These are phyloP conservation scores for Lachnellula cervina DNA, from an alignment of 2,329 filamentous ascomycete genomes.

Conservation along the genomic window DNA sequence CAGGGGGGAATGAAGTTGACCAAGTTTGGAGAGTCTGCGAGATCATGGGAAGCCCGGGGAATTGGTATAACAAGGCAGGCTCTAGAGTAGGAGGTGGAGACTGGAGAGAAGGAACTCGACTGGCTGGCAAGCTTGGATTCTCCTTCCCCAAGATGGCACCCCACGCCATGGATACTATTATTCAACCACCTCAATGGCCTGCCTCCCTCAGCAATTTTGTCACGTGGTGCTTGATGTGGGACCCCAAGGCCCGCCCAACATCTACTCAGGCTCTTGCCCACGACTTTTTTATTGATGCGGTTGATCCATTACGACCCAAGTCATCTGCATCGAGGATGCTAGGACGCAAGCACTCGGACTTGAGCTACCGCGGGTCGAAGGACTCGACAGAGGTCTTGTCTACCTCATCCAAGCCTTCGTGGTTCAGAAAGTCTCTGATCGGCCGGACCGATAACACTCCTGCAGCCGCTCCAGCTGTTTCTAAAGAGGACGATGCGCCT, in stretches of 20 bases:
- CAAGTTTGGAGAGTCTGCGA: conserved; percentile 99
- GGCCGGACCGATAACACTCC: conserved; percentile 68
- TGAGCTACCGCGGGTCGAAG: conserved; percentile 62
- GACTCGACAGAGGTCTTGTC: conserved; percentile 54
- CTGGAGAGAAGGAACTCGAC: conserved; percentile 88
- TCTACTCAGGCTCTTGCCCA: conserved; percentile 92
- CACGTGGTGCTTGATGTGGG: conserved; percentile 99
- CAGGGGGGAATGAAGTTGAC: conserved; percentile 95
- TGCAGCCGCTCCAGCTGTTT: conserved; percentile 43
- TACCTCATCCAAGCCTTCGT: conserved; percentile 76
- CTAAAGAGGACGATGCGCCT: conserved; percentile 43
- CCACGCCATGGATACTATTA: conserved; percentile 90
- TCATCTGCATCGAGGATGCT: conserved; percentile 80
- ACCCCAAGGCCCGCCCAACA: conserved; percentile 85
- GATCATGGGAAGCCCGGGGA: conserved; percentile 97
- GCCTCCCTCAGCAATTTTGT: conserved; percentile 84
- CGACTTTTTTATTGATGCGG: conserved; percentile 88
- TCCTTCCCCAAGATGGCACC: conserved; percentile 99
- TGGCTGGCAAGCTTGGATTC: conserved; percentile 95
- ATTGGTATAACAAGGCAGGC: conserved; percentile 94
- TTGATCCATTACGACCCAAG: conserved; percentile 88
- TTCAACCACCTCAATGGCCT: conserved; percentile 89
- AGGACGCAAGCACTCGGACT: conserved; percentile 84
- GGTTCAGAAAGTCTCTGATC: conserved; percentile 95
- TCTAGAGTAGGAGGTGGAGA: conserved; percentile 87